Evolutionary conservation across 2,329 filamentous ascomycete species (phyloP), one percentile per base, ranked within the genome.

Genomic region (Neopestalotiopsis sp.): DNA sequence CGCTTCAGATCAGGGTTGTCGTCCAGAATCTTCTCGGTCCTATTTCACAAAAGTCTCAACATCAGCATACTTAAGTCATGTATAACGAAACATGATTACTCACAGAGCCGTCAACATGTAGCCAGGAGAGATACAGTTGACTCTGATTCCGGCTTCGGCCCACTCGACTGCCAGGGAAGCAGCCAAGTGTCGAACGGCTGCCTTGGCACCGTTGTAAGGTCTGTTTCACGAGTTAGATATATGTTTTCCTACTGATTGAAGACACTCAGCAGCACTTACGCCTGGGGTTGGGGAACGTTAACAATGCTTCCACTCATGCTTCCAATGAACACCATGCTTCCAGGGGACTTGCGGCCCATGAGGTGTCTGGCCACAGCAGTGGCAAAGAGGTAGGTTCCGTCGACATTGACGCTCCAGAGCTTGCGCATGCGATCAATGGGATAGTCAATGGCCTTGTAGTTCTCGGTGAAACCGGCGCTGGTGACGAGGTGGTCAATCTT

Each of bases 61-160:
- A 17, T 66, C 45, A 75, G 72, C 62, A 10, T 42, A 38, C 13
- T 17, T 14, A n/a, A n/a, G 14, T 1, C 61, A 24, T n/a, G 42
- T 9, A 17, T 49, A 20, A n/a, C 63, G 38, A 57, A 20, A 34
- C 24, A 61, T 67, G 63, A 42, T 45, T 53, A 83, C 92, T 89
- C 86, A 95, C 92, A 98, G 83, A 69, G 94, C 93, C 17, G 95
- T 98, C 73, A 97, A 85, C 95, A 98, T 98, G 82, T 98, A 98
- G 59, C 96, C 95, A 0, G 95, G 95, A 38, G 92, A 94, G 79
- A 98, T 96, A 81, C 93, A 96, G 84, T 98, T 98, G 74, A 98
- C 95, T 45, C 95, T 90, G 77, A 98, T 97, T 73, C 91, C 91
- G 49, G 91, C 90, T 74, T 91, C 87, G 0, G 95, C 94, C 95